Base-by-base conservation (phyloP, 768 basidiomycete genomes). In the Neoboletus brunneissimus region DNA sequence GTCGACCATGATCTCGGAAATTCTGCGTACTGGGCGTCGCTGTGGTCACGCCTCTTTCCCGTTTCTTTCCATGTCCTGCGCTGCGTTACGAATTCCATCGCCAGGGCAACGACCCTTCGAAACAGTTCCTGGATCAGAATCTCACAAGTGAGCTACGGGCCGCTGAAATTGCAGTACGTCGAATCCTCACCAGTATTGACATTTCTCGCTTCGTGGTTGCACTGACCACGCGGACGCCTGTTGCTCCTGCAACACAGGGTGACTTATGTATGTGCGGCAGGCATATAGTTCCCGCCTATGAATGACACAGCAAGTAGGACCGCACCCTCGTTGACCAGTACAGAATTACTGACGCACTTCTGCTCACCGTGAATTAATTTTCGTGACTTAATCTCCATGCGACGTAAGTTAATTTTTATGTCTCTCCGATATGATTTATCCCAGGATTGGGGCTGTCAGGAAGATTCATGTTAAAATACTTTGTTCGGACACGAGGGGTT, bases 161-260 rank as follows among this genome's bases (percentile, higher is more conserved):
- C 41, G 20, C 49, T 42, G 54, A 41, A 27, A 49, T 53, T 51
- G 18, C 54, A 59, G 44, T 60, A 51, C 34, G 38, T 63, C 35
- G 54, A 63, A 43, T 45, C 46, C 68, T 67, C 54, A 70, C 68
- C 67, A 71, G 56, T 58, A 70, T 65, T 31, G 68, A 47, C 68
- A 70, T 70, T 45, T 56, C 57, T 65, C 31, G 51, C 55, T 65
- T 60, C 62, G 60, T 54, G 57, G 52, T 61, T 63, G 61, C 40
- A 53, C 53, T 56, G 40, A 56, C 67, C 69, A 71, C 67, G 65
- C 65, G 65, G 63, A 56, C 47, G 34, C 51, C 44, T 34, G 47
- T 53, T 56, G 23, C 51, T 45, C 55, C n/a, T 55, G 49, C 67
- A 52, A 49, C 10, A 29, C 52, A 57, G 57, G 54, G 43, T 52